Conservation (phyloP, 768 basidiomycete genomes). For the Agaricus sinodeliciosus region DNA sequence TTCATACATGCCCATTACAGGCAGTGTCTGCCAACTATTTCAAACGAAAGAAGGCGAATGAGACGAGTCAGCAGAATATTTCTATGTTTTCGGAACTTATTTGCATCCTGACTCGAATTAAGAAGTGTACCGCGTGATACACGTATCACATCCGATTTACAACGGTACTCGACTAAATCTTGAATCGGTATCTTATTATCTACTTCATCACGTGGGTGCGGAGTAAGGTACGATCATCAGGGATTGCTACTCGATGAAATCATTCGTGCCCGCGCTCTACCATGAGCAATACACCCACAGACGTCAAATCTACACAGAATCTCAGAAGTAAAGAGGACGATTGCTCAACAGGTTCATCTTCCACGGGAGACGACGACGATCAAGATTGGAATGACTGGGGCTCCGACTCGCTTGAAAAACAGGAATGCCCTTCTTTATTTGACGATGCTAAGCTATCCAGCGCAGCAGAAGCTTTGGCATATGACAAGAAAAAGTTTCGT, state of each 20-base stretch:
- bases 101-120: no score
- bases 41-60: no score
- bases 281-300: constrained; percentile 36
- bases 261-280: background rate
- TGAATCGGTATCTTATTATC: background rate
- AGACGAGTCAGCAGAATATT: no score
- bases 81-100: no score
- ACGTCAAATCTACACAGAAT: constrained; percentile 18
- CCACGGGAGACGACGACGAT: constrained; percentile 40
- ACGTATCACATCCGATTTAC: no score
- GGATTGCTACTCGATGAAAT: no score
- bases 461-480: constrained; percentile 47
- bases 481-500: constrained; percentile 55
- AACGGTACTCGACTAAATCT: no score
- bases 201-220: constrained; percentile 2
- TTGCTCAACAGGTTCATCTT: constrained; percentile 22
- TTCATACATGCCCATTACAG: no score
- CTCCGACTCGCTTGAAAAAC: constrained; percentile 53
- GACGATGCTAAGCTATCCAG: constrained; percentile 57
- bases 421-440: constrained; percentile 67
- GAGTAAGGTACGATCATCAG: background rate
- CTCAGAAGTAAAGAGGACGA: constrained; percentile 18
- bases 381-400: constrained; percentile 78
- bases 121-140: no score
- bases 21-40: no score